phyloP scores from a whole-genome alignment of 768 basidiomycete species.

The Termitomyces sp. region DNA sequence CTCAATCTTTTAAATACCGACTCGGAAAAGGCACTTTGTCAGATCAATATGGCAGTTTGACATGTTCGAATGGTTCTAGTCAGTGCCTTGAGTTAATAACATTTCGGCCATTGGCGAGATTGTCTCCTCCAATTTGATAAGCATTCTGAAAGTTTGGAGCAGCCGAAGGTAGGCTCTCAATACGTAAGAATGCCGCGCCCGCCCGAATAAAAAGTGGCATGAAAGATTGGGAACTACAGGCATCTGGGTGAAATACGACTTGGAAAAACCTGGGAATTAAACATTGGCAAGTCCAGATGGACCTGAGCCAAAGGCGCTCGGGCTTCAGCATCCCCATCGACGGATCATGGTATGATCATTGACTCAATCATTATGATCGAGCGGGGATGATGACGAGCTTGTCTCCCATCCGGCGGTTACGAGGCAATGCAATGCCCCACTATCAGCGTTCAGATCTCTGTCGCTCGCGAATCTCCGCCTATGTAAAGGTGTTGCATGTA shows the following conservation, averaged over 20 bases:
- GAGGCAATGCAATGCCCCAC: background rate
- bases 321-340: background rate
- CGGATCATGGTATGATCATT: background rate
- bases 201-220: background rate
- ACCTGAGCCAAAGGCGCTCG: background rate
- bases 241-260: background rate
- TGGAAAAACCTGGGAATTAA: background rate
- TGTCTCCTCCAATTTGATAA: background rate
- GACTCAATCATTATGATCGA: background rate
- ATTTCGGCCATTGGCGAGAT: background rate
- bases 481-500: too few relatives aligned
- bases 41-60: background rate
- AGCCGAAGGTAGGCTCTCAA: background rate
- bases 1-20: background rate
- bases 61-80: background rate
- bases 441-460: background rate
- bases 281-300: background rate
- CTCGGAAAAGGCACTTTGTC: too few relatives aligned
- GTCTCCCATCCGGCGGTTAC: background rate
- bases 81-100: background rate
- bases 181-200: background rate
- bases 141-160: background rate
- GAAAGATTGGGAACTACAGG: background rate
- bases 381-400: background rate
- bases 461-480: background rate